Conservation (phyloP, 352 stramenopile species). For the Phytophthora hibernalis region DNA sequence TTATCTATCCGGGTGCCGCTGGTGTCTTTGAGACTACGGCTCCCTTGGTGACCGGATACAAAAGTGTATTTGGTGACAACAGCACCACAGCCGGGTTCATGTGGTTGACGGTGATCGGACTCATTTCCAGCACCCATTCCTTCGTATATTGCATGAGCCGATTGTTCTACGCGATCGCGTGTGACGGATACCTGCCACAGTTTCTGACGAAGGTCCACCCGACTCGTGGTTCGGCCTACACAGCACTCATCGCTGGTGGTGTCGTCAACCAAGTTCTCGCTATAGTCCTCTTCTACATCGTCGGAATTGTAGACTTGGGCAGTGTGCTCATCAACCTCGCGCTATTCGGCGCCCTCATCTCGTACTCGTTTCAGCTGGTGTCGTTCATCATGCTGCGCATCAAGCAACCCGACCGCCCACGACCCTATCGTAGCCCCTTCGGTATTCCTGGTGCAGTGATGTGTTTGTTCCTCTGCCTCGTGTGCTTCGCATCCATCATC, state of each 20-base stretch:
- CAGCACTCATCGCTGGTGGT: conserved; percentile 52
- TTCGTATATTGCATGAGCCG: conserved; percentile 80
- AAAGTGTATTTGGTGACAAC: conserved; percentile 77
- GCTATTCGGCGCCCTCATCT: conserved; percentile 66
- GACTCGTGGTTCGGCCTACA: conserved; percentile 53
- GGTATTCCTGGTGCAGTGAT: conserved; percentile 58
- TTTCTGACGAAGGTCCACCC: conserved; percentile 61
- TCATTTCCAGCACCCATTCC: conserved; percentile 70
- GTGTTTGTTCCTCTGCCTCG: conserved; percentile 51
- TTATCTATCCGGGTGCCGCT: conserved; percentile 56
- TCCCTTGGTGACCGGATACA: conserved; percentile 68
- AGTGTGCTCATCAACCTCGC: conserved; percentile 75
- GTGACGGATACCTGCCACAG: conserved; percentile 63
- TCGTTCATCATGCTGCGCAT: conserved; percentile 69
- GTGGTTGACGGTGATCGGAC: conserved; percentile 66
- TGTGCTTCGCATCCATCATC: conserved; percentile 66
- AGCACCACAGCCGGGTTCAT: conserved; percentile 63
- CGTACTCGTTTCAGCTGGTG: conserved; percentile 69
- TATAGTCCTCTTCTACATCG: conserved; percentile 63
- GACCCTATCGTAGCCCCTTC: conserved; percentile 67
- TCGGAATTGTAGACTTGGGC: conserved; percentile 63
- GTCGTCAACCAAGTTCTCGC: conserved; percentile 48
- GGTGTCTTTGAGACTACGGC: conserved; percentile 46
- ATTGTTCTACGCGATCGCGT: conserved; percentile 68
- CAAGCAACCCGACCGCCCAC: conserved; percentile 52